Percentiles rank a stretch among this genome's conserved stretches.
phyloP scores from a whole-genome alignment of 257 asterid species.

The Solanum sparsipilum region DNA sequence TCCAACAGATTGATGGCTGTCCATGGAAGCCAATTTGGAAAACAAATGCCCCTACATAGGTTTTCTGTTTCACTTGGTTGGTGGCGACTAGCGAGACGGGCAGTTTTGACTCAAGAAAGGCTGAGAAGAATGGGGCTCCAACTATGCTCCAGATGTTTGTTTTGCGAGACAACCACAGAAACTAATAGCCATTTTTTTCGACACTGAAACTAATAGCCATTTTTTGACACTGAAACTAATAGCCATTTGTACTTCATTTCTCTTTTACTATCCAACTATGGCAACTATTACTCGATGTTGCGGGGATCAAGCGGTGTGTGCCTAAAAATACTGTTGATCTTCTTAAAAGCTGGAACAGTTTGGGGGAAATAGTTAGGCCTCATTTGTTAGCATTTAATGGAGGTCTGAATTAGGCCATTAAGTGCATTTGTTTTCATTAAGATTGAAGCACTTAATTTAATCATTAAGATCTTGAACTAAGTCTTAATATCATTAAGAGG shows the following conservation, averaged over 20 bases:
- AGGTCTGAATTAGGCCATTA: neutral
- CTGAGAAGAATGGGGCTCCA: neutral
- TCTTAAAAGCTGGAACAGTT: neutral
- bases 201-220: neutral
- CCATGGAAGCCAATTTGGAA: neutral
- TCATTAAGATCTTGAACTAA: neutral
- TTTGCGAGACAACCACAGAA: neutral
- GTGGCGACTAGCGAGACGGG: neutral
- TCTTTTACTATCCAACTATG: neutral
- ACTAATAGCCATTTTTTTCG: neutral
- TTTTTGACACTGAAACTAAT: neutral
- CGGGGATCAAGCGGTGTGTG: neutral
- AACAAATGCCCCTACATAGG: neutral
- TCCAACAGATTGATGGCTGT: neutral
- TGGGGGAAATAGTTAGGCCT: neutral
- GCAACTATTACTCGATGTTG: neutral
- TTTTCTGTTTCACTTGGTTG: neutral
- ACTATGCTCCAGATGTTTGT: neutral
- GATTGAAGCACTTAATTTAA: neutral
- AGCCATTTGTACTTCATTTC: neutral
- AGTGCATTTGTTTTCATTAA: neutral
- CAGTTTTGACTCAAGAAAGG: neutral
- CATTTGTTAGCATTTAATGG: neutral
- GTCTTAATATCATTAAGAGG: neutral
- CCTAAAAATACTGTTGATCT: neutral